These are phyloP conservation scores for Obelidium mucronatum DNA, from an alignment of 192 early-diverging fungal species.

Conservation along the genomic window DNA sequence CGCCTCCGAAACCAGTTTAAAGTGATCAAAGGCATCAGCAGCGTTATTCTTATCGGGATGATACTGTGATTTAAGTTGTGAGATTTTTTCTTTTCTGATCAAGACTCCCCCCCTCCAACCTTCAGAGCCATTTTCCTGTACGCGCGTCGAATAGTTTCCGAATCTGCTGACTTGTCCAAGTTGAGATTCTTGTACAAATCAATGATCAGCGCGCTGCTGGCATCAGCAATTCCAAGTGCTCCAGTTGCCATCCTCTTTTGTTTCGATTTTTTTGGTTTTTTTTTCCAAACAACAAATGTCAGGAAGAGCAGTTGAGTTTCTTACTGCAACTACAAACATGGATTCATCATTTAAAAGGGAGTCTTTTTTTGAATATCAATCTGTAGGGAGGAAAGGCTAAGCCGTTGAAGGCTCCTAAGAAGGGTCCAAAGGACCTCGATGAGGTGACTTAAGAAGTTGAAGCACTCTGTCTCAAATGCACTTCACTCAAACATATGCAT, in stretches of 20 bases:
- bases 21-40: slow-evolving; percentile 51
- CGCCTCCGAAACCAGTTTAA: slow-evolving; percentile 52
- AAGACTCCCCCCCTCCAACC: slow-evolving; percentile 17
- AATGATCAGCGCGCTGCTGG: slow-evolving; percentile 29
- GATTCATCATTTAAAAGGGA: no score
- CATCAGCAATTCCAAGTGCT: slow-evolving; percentile 30
- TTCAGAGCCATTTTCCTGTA: slow-evolving; percentile 38
- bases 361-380: neutral
- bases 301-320: neutral
- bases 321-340: no score
- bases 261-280: slow-evolving; percentile 1
- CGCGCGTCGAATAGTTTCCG: slow-evolving; percentile 24
- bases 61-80: slow-evolving; percentile 30
- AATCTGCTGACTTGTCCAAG: slow-evolving; percentile 34
- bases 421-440: slow-evolving; percentile 68
- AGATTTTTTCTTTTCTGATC: neutral
- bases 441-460: slow-evolving; percentile 50
- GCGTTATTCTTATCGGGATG: slow-evolving; percentile 59
- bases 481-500: no score
- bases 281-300: neutral
- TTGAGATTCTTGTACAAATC: slow-evolving; percentile 34
- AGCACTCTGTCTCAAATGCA: neutral
- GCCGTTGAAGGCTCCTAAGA: slow-evolving; percentile 88
- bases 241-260: slow-evolving; percentile 19
- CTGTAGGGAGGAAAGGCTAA: slow-evolving; percentile 40